These are phyloP conservation scores for Andrographis paniculata DNA, from an alignment of 305 asterid genomes.

Conservation along the genomic window DNA sequence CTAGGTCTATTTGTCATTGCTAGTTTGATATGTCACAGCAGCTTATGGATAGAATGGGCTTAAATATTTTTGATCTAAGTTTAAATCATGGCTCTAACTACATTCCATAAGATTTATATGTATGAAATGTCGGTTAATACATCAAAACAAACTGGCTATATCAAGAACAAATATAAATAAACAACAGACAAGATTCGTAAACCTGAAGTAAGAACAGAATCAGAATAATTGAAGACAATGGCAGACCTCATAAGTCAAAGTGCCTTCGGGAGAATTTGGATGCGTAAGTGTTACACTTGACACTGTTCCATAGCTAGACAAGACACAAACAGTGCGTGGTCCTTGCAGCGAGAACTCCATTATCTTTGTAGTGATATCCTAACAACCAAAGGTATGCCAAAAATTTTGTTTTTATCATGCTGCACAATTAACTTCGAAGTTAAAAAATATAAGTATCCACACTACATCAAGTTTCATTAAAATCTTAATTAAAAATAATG, in stretches of 20 bases:
- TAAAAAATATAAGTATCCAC: too few relatives aligned
- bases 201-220: not conserved
- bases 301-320: conserved; percentile 69
- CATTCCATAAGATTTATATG: not conserved
- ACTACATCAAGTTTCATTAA: too few relatives aligned
- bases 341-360: conserved; percentile 72
- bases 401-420: too few relatives aligned
- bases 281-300: conserved; percentile 66
- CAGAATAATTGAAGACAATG: conserved; percentile 2
- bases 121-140: too few relatives aligned
- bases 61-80: too few relatives aligned
- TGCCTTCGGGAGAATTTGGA: conserved; percentile 74
- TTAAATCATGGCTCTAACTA: not conserved
- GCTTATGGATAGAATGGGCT: too few relatives aligned
- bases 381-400: too few relatives aligned
- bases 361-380: conserved; percentile 74
- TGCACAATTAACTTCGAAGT: too few relatives aligned
- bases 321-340: conserved; percentile 69
- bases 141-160: not conserved
- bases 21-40: too few relatives aligned
- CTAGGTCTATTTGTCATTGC: too few relatives aligned
- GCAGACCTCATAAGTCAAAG: conserved; percentile 70
- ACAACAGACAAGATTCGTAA: not conserved
- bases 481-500: not conserved
- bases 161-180: not conserved